Evolutionary conservation across 2,329 filamentous ascomycete species (phyloP).

Genomic region (Cryphonectria naterciae): DNA sequence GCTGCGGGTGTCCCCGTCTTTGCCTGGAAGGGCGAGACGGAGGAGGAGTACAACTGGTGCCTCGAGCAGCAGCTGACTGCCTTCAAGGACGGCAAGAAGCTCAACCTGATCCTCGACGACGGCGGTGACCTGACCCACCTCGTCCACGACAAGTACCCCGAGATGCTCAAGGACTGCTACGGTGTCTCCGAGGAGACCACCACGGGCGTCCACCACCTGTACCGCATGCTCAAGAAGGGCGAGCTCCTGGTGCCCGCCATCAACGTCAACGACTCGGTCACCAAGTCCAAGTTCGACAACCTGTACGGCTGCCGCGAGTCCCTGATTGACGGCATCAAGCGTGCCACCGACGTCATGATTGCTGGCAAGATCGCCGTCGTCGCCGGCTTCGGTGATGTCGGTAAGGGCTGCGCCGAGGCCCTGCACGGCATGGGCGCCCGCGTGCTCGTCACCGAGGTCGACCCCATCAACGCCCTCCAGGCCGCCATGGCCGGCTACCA

Average conservation of each 20-base stretch:
- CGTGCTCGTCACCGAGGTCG: conserved; percentile 94
- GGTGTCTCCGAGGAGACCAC: conserved; percentile 99
- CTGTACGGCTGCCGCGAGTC: conserved; percentile 99
- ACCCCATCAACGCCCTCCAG: conserved; percentile 99
- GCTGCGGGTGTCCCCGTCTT: conserved; percentile 88
- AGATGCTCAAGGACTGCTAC: conserved; percentile 97
- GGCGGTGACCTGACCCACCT: conserved; percentile 96
- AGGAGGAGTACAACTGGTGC: conserved; percentile 99
- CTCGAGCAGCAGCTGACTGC: conserved; percentile 95
- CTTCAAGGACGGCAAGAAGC: conserved; percentile 95
- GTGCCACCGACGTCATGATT: conserved; percentile 99
- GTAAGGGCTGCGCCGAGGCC: conserved; percentile 96
- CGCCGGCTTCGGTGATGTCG: conserved; percentile 97
- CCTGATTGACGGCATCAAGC: conserved; percentile 99
- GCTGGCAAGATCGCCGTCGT: conserved; percentile 98
- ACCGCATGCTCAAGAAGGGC: conserved; percentile 93
- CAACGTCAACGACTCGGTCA: conserved; percentile 99
- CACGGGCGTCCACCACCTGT: conserved; percentile 98
- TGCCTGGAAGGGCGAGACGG: conserved; percentile 86
- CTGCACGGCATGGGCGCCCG: conserved; percentile 97
- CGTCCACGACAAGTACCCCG: conserved; percentile 97
- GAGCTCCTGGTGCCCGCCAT: conserved; percentile 91
- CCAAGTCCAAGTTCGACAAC: conserved; percentile 99
- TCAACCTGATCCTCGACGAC: conserved; percentile 99
- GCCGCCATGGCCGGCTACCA: conserved; percentile 96